These are phyloP conservation scores for Botrytis pseudocinerea DNA, from an alignment of 2,329 filamentous ascomycete species.

Conservation along the genomic window DNA sequence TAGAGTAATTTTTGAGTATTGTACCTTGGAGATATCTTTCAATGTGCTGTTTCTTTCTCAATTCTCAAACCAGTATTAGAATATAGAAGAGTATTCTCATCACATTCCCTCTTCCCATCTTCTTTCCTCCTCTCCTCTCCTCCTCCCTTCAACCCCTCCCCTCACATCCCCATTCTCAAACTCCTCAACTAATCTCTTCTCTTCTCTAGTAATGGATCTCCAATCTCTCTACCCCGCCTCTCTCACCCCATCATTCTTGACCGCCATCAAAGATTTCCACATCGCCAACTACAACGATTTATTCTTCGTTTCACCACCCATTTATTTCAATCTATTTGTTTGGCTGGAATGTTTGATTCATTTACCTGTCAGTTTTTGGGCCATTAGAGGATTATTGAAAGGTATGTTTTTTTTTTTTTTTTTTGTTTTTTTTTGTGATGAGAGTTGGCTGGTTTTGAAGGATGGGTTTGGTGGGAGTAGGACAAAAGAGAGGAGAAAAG, in stretches of 20 bases:
- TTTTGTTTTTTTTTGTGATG: background rate
- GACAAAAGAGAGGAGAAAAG: background rate
- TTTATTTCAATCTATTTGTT: slow-evolving; percentile 59
- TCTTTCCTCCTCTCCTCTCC: no score
- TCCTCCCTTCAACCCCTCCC: no score
- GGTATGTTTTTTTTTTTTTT: slow-evolving; percentile 43
- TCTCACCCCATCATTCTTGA: slow-evolving; percentile 52
- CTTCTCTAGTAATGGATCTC: slow-evolving; percentile 57
- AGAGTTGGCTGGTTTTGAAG: background rate
- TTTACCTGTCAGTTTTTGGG: slow-evolving; percentile 61
- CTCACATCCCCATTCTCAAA: background rate
- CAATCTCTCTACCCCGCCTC: slow-evolving; percentile 56
- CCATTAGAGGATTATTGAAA: slow-evolving; percentile 53
- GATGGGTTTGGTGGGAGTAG: background rate
- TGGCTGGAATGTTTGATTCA: slow-evolving; percentile 63
- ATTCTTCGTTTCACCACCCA: slow-evolving; percentile 60
- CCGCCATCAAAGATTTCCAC: slow-evolving; percentile 55
- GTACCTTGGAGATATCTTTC: background rate
- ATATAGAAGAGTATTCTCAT: background rate
- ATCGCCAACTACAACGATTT: slow-evolving; percentile 61
- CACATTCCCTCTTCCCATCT: background rate
- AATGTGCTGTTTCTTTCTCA: background rate
- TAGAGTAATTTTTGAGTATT: background rate
- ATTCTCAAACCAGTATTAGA: background rate
- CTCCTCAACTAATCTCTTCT: slow-evolving; percentile 11